Conservation (phyloP, 2,329 filamentous ascomycete genomes). For the Bipolaris bicolor region DNA sequence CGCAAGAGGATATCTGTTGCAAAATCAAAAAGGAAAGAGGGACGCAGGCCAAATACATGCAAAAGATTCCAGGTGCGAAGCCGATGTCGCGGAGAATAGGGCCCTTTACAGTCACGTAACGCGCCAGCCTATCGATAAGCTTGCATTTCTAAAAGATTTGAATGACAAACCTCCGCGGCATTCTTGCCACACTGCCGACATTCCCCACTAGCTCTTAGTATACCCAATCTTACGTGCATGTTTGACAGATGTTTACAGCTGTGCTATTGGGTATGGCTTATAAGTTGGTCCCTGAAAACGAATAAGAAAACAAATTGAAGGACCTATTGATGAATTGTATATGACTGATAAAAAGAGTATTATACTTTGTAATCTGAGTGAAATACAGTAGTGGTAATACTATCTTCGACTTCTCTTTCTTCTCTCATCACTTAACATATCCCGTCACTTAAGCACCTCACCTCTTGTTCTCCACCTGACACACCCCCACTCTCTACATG, state of each 20-base stretch:
- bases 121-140: slow-evolving; percentile 43
- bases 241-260: slow-evolving; percentile 7
- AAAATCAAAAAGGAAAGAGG: slow-evolving; percentile 9
- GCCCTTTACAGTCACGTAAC: slow-evolving; percentile 25
- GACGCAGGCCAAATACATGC: slow-evolving; percentile 8
- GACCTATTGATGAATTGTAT: background rate
- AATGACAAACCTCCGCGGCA: slow-evolving; percentile 28
- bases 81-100: slow-evolving; percentile 32
- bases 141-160: slow-evolving; percentile 25
- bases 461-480: slow-evolving; percentile 2
- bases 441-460: background rate
- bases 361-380: background rate
- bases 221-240: slow-evolving; percentile 27
- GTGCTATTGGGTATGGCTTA: too few relatives aligned
- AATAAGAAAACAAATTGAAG: too few relatives aligned
- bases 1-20: background rate
- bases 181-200: slow-evolving; percentile 25
- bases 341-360: background rate
- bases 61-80: slow-evolving; percentile 11
- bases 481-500: slow-evolving; percentile 19
- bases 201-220: slow-evolving; percentile 8
- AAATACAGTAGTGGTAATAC: background rate
- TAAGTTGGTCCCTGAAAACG: background rate
- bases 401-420: slow-evolving; percentile 36
- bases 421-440: slow-evolving; percentile 33